phyloP scores from a whole-genome alignment of 768 basidiomycete species.

The Porpolomopsis calyptriformis region DNA sequence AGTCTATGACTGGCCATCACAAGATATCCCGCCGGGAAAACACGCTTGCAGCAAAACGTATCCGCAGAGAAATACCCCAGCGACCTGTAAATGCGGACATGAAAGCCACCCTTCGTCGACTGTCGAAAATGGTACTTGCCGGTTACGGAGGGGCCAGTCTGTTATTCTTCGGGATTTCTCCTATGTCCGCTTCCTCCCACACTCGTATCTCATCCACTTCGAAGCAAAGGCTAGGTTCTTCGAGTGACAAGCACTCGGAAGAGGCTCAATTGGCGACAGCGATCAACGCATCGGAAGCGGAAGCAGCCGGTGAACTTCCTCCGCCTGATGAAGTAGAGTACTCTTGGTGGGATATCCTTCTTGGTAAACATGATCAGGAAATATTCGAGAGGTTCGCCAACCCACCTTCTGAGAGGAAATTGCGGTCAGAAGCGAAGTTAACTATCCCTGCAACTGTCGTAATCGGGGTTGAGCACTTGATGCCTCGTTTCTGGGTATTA shows the following conservation, averaged over 20 bases:
- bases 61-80: conserved; percentile 10
- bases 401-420: conserved; percentile 15
- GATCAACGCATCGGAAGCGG: conserved; percentile 61
- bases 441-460: conserved; percentile 49
- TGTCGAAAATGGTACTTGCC: conserved; percentile 75
- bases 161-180: conserved; percentile 65
- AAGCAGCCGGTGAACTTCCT: conserved; percentile 38
- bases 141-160: conserved; percentile 78
- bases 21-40: background rate
- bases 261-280: conserved; percentile 54
- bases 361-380: conserved; percentile 74
- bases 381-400: conserved; percentile 62
- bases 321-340: conserved; percentile 24
- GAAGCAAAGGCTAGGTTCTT: conserved; percentile 18
- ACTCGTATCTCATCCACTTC: conserved; percentile 8
- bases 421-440: conserved; percentile 26
- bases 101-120: conserved; percentile 59
- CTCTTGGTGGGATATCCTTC: conserved; percentile 77
- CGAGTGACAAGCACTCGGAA: conserved; percentile 38
- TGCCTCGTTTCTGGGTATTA: conserved; percentile 81
- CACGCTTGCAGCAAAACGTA: conserved; percentile 15
- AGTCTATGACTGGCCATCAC: conserved; percentile 16
- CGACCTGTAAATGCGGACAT: conserved; percentile 37
- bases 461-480: conserved; percentile 54
- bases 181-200: background rate